These are phyloP conservation scores for Symbiodinium natans DNA, from an alignment of 73 alveolate species.

Conservation along the genomic window DNA sequence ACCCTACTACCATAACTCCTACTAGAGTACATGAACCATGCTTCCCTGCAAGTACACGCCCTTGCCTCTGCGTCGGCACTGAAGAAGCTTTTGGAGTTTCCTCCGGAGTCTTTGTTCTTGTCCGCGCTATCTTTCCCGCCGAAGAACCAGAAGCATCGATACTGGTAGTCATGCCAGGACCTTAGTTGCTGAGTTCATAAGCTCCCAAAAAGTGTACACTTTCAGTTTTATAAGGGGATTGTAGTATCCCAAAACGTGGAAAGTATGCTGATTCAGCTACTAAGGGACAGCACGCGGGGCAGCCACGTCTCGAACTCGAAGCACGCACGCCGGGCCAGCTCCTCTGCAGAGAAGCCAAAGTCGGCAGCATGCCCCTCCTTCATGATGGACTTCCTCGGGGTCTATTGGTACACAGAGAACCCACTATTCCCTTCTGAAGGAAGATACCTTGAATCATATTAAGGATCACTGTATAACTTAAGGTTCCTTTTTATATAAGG, in stretches of 20 bases:
- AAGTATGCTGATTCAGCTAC: no score
- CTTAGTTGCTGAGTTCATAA: no score
- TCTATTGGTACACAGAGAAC: no score
- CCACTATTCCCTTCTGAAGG: no score
- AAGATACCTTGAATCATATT: no score
- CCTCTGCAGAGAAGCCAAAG: slow-evolving; percentile 46
- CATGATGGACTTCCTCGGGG: slow-evolving; percentile 54
- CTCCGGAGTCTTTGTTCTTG: slow-evolving; percentile 25
- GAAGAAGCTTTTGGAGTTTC: slow-evolving; percentile 42
- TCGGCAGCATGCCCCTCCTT: slow-evolving; percentile 52
- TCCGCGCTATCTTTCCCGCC: slow-evolving; percentile 76
- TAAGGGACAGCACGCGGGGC: slow-evolving; percentile 78
- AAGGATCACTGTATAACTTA: no score
- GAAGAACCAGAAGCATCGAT: slow-evolving; percentile 85
- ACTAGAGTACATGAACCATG: no score
- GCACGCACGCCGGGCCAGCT: slow-evolving; percentile 63
- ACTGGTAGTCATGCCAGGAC: slow-evolving; percentile 94
- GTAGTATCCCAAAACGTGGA: no score
- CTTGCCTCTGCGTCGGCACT: slow-evolving; percentile 46
- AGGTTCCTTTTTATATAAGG: no score
- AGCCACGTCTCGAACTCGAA: slow-evolving; percentile 42
- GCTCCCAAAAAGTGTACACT: no score
- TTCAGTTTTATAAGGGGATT: no score
- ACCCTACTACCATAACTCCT: no score
- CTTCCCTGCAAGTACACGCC: not conserved